phyloP scores from a whole-genome alignment of 2,329 filamentous ascomycete genomes.

The Calonectria ilicicola region DNA sequence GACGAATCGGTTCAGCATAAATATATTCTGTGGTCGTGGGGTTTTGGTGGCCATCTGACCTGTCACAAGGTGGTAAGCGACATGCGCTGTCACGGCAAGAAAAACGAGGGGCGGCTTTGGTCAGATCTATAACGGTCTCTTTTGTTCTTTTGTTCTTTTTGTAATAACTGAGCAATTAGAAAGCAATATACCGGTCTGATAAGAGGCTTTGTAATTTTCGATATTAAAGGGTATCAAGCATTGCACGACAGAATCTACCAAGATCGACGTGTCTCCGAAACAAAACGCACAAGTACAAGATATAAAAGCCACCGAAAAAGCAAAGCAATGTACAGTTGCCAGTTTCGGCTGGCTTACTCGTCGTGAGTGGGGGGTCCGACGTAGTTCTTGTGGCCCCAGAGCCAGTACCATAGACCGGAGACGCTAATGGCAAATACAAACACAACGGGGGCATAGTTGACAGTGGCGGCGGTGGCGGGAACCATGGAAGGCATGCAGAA shows the following conservation, averaged over 20 bases:
- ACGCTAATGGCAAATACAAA: slow-evolving; percentile 74
- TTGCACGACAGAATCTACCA: slow-evolving; percentile 11
- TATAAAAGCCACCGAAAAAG: slow-evolving; percentile 26
- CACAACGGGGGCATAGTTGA: slow-evolving; percentile 84
- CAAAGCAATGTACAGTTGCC: slow-evolving; percentile 22
- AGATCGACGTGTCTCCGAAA: slow-evolving; percentile 8
- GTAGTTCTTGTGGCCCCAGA: slow-evolving; percentile 78
- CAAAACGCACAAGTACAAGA: slow-evolving; percentile 21
- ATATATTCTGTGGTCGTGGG: not conserved
- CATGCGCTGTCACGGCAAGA: not conserved
- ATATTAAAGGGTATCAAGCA: slow-evolving; percentile 28
- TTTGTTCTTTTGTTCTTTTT: not conserved
- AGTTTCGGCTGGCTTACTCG: slow-evolving; percentile 36
- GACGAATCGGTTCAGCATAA: not conserved
- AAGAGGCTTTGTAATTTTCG: slow-evolving; percentile 8
- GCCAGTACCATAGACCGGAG: slow-evolving; percentile 74
- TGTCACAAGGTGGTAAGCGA: not conserved
- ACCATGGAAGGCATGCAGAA: slow-evolving; percentile 79
- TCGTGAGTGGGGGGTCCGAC: slow-evolving; percentile 67
- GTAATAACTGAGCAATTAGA: not conserved
- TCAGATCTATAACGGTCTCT: slow-evolving; percentile 16
- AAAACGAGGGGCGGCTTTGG: not conserved
- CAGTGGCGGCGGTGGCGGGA: slow-evolving; percentile 67
- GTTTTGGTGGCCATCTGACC: not conserved
- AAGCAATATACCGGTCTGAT: not conserved